phyloP scores from a whole-genome alignment of 495 filamentous ascomycete species.

The Penicillium waksmanii region DNA sequence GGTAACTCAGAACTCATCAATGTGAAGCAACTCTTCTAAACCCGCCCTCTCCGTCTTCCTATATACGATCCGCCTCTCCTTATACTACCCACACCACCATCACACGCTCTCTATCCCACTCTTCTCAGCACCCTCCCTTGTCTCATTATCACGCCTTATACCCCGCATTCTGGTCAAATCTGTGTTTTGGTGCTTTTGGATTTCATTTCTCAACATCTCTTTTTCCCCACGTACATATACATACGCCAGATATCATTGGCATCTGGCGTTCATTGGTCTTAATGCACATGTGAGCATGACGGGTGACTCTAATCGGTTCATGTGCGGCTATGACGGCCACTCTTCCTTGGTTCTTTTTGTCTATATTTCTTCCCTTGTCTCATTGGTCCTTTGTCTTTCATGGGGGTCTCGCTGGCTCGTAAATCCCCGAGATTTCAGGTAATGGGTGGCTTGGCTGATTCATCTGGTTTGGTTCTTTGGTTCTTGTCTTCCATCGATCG shows the following conservation, averaged over 20 bases:
- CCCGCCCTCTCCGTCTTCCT: not conserved
- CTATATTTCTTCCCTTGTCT: conserved; percentile 1
- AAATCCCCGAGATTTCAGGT: not conserved
- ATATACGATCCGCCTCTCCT: conserved; percentile 1
- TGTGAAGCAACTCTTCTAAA: conserved; percentile 45
- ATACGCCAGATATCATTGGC: conserved; percentile 7
- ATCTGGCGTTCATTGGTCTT: conserved; percentile 11
- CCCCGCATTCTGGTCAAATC: conserved; percentile 28
- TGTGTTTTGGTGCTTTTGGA: conserved; percentile 17
- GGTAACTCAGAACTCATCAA: conserved; percentile 44
- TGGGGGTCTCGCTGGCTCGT: conserved; percentile 3
- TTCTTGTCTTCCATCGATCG: not conserved
- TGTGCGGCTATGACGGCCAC: conserved; percentile 6
- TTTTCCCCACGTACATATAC: conserved; percentile 12
- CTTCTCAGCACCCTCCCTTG: conserved; percentile 1
- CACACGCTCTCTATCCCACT: not conserved
- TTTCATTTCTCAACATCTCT: conserved; percentile 18
- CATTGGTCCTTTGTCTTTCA: not conserved
- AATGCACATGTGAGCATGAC: conserved; percentile 20
- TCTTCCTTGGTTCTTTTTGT: conserved; percentile 3
- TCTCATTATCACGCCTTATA: conserved; percentile 32
- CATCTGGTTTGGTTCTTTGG: conserved; percentile 3
- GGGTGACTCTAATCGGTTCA: conserved; percentile 7
- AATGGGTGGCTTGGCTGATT: not conserved
- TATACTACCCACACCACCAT: not conserved